Conservation (phyloP, 2,329 filamentous ascomycete species). For the Myriangium duriaei region DNA sequence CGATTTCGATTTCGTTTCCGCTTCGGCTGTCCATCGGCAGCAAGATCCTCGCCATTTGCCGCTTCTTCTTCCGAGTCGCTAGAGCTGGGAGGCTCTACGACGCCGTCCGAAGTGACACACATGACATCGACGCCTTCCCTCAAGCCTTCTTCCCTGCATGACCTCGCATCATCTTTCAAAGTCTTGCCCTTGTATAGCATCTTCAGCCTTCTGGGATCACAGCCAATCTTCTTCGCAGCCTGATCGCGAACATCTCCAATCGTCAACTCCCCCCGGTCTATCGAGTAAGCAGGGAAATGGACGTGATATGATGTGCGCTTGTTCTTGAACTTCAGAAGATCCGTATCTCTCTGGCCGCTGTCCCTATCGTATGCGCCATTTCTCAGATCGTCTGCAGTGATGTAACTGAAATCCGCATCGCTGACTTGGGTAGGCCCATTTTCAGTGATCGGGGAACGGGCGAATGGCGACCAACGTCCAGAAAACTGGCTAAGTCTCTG, state of each 20-base stretch:
- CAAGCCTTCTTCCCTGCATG: conserved; percentile 47
- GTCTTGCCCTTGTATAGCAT: conserved; percentile 62
- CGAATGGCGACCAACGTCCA: conserved; percentile 38
- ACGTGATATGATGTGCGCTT: conserved; percentile 53
- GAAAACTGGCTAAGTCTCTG: conserved; percentile 32
- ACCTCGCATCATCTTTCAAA: conserved; percentile 50
- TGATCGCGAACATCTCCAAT: conserved; percentile 55
- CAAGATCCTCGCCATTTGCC: conserved; percentile 16
- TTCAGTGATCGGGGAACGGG: conserved; percentile 27
- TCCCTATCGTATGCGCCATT: conserved; percentile 23
- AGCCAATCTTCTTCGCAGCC: conserved; percentile 52
- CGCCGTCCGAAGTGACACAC: conserved; percentile 44
- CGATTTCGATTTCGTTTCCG: conserved; percentile 28
- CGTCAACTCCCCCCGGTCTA: conserved; percentile 58
- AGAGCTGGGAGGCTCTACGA: conserved; percentile 28
- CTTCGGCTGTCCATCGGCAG: conserved; percentile 24
- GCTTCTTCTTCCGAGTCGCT: conserved; percentile 29
- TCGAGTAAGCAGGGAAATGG: conserved; percentile 63
- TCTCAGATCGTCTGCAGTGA: conserved; percentile 60
- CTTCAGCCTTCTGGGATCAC: conserved; percentile 48
- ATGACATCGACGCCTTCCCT: conserved; percentile 48
- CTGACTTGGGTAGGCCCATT: conserved; percentile 45
- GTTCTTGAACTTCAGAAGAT: conserved; percentile 58
- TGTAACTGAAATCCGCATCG: conserved; percentile 70
- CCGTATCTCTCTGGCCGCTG: conserved; percentile 45